Conservation (phyloP, 768 basidiomycete species). For the Kwoniella dendrophila region DNA sequence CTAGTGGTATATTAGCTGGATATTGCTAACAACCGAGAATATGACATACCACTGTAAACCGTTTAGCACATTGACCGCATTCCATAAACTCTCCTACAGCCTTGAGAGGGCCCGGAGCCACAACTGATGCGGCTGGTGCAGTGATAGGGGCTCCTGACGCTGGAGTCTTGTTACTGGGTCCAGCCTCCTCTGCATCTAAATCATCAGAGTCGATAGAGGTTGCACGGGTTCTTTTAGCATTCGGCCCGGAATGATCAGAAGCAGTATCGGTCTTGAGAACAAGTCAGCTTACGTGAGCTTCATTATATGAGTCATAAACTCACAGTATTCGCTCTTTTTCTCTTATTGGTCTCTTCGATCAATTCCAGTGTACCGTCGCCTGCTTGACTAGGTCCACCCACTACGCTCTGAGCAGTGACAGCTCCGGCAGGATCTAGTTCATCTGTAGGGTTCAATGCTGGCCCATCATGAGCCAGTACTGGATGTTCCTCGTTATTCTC, state of each 20-base stretch:
- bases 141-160: conserved; percentile 11
- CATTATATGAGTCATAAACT: neutral
- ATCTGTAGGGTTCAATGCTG: conserved; percentile 15
- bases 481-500: conserved; percentile 18
- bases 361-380: conserved; percentile 39
- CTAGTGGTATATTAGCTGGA: conserved; percentile 57
- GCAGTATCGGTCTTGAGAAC: conserved; percentile 2
- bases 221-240: conserved; percentile 32
- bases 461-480: conserved; percentile 33
- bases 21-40: neutral
- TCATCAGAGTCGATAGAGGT: conserved; percentile 67
- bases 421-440: conserved; percentile 44
- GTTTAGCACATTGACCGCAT: conserved; percentile 78
- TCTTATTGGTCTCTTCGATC: conserved; percentile 9
- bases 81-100: conserved; percentile 75
- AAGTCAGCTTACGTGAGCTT: neutral
- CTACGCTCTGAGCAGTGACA: conserved; percentile 43
- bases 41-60: conserved; percentile 75
- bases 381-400: conserved; percentile 41
- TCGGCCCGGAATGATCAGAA: conserved; percentile 11
- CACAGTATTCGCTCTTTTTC: conserved; percentile 9
- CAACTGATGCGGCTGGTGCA: conserved; percentile 29
- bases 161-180: conserved; percentile 10
- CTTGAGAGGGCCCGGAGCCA: conserved; percentile 60
- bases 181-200: conserved; percentile 63